Base-by-base conservation (phyloP, 495 filamentous ascomycete species). In the Eremomyces bilateralis region DNA sequence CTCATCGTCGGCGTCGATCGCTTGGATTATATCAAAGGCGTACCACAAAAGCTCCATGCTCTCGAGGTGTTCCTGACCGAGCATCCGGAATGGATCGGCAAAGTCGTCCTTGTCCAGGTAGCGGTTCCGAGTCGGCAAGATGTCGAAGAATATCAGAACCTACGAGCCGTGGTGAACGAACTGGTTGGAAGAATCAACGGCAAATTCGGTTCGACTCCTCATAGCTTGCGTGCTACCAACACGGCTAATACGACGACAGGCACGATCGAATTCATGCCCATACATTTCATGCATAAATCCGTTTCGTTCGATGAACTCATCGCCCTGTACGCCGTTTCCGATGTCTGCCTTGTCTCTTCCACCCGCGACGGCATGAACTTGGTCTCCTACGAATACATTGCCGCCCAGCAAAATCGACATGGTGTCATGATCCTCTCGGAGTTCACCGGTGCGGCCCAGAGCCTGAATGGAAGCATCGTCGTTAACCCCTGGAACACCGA, bases 281-380 rank as follows among this genome's bases (percentile, higher is more conserved):
- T 94, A 51, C 76, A 92, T 48, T 93, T 91, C 57, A 71, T 93
- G 54, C 83, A 93, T 56, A 79, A 90, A 44, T 83, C 77, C 3
- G 77, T 93, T 43, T 57, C 65, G 6, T 91, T 91, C 50, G 72
- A 81, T 30, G 85, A 95, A 52, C 64, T 95, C n/a, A 77, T 82
- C 18, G 84, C 85, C 0, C 58, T 95, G 1, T 95, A 95, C 45
- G 76, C 80, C 20, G 67, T 92, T 24, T 80, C 79, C 8, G 84
- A 93, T 50, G 76, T 77, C 29, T 95, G 84, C 48, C 63, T 95
- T 4, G 76, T 93, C 32, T 78, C 76, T 11, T 92, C 82, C 0
- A 90, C 77, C 1, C 66, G 84, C n/a, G 85, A 93, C 47, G 85
- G 85, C 38, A 93, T 95, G 85, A 95, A 95, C 49, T 67, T 93